Percentiles rank a stretch among this genome's conserved stretches.
These are phyloP conservation scores for Catunica adiposa DNA, from an alignment of 2,329 filamentous ascomycete species.

Conservation along the genomic window DNA sequence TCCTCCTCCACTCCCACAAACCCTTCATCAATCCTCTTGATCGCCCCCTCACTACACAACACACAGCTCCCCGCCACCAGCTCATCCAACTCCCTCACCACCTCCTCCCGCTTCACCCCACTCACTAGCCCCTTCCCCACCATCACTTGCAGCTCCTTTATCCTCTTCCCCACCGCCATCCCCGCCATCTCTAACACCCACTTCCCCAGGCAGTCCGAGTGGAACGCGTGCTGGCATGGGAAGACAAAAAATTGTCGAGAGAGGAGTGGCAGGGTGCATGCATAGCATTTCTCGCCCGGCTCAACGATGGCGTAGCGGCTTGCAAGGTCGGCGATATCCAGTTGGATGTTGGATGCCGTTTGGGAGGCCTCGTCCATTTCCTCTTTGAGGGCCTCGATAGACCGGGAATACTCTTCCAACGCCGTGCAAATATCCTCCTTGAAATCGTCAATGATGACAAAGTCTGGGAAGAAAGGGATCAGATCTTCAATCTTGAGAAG, in stretches of 20 bases:
- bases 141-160: constrained; percentile 70
- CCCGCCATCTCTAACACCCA: constrained; percentile 73
- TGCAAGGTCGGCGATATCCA: constrained; percentile 73
- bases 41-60: constrained; percentile 84
- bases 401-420: constrained; percentile 80
- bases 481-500: constrained; percentile 88
- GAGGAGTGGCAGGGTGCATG: constrained; percentile 69
- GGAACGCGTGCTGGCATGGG: constrained; percentile 94
- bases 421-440: constrained; percentile 94
- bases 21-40: constrained; percentile 85
- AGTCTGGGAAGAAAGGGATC: constrained; percentile 97
- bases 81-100: constrained; percentile 79
- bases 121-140: constrained; percentile 60
- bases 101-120: constrained; percentile 58
- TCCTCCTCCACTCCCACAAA: constrained; percentile 65
- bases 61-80: constrained; percentile 83
- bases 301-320: constrained; percentile 90
- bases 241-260: constrained; percentile 96
- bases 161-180: constrained; percentile 57
- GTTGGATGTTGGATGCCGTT: constrained; percentile 79
- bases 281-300: constrained; percentile 85
- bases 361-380: constrained; percentile 92
- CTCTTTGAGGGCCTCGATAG: constrained; percentile 71
- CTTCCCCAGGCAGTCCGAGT: constrained; percentile 80
- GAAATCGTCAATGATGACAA: constrained; percentile 97